phyloP scores from a whole-genome alignment of 1,284 basidiomycete species.

The Apiotrichum gamsii region DNA sequence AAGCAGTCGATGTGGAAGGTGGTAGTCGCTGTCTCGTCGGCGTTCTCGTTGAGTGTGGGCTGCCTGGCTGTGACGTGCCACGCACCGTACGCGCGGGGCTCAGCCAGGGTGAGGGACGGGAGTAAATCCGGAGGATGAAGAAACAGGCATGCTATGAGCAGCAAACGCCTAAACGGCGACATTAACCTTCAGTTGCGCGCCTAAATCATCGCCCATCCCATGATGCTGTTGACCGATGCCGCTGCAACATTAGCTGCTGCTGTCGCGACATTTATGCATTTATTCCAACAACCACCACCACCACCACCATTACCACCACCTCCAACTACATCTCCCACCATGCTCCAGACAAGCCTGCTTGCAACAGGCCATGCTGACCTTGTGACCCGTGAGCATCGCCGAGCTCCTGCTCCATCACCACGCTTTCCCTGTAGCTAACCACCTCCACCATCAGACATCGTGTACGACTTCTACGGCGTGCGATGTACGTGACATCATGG shows the following conservation, averaged over 20 bases:
- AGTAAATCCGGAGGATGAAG: too few relatives aligned
- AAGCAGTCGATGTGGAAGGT: too few relatives aligned
- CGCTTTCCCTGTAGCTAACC: neutral
- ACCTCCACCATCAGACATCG: constrained; percentile 57
- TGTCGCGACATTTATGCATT: neutral
- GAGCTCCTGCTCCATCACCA: too few relatives aligned
- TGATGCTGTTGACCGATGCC: too few relatives aligned
- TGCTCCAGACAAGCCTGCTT: constrained; percentile 46
- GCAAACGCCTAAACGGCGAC: constrained; percentile 6
- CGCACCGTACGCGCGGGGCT: too few relatives aligned
- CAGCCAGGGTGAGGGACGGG: too few relatives aligned
- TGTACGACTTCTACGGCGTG: constrained; percentile 84
- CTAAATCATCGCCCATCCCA: constrained; percentile 1
- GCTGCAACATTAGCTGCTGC: too few relatives aligned
- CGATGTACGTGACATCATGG: constrained; percentile 48
- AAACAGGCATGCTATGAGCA: too few relatives aligned
- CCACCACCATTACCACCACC: neutral
- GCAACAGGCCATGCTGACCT: constrained; percentile 46
- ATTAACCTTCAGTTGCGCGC: constrained; percentile 1
- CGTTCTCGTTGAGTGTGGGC: too few relatives aligned
- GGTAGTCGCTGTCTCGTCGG: too few relatives aligned
- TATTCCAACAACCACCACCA: neutral
- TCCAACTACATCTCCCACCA: constrained; percentile 14
- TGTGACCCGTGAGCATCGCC: constrained; percentile 41
- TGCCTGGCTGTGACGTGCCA: too few relatives aligned